A percentile compares a stretch with the other conserved stretches of the same genome.
Conservation (phyloP, 441 rosid genomes). For the Adansonia grandidieri region DNA sequence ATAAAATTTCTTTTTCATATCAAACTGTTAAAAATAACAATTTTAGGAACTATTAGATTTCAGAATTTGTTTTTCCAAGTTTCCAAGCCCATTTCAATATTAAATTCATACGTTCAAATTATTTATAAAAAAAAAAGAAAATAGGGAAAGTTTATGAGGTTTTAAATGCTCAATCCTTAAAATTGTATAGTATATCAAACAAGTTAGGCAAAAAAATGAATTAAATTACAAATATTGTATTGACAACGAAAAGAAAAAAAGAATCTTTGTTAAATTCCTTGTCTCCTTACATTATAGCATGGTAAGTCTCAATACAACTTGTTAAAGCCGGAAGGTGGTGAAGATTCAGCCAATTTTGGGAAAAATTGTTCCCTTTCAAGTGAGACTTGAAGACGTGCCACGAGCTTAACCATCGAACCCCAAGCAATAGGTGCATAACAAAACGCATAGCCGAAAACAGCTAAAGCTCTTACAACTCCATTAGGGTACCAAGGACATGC, state of each 20-base stretch:
- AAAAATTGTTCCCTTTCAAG: conserved; percentile 74
- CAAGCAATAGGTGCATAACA: conserved; percentile 72
- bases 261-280: neutral
- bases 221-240: neutral
- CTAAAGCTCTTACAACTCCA: conserved; percentile 73
- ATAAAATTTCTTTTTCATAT: neutral
- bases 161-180: neutral
- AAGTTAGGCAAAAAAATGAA: neutral
- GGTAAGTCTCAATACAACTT: conserved; percentile 47
- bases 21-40: neutral
- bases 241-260: neutral
- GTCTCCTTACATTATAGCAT: neutral
- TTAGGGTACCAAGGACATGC: conserved; percentile 74
- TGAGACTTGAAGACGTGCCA: conserved; percentile 62
- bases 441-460: conserved; percentile 72
- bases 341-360: conserved; percentile 60
- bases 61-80: neutral
- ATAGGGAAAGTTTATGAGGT: neutral
- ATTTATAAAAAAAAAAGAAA: neutral
- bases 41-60: neutral
- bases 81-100: neutral
- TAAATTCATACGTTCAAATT: neutral
- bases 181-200: neutral
- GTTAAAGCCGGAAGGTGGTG: conserved; percentile 57
- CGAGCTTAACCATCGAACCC: conserved; percentile 57